Conservation (phyloP, 345 rosid species). For the Bretschneidera sinensis region DNA sequence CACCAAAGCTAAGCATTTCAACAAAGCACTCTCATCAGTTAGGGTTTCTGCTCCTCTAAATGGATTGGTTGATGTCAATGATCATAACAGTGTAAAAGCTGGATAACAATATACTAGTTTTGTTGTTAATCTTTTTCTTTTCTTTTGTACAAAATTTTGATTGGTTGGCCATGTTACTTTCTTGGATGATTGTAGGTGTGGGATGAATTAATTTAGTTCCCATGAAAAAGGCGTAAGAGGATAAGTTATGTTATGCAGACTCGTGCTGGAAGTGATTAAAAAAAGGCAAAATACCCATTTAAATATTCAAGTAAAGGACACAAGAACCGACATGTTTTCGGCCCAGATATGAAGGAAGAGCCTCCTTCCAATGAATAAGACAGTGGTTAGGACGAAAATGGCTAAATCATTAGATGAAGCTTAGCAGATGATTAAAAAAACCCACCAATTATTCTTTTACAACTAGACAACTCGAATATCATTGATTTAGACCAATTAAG, state of each 20-base stretch:
- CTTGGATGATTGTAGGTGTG: neutral
- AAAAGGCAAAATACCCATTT: constrained; percentile 10
- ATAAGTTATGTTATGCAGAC: constrained; percentile 18
- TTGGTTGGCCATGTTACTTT: constrained; percentile 9
- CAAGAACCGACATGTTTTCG: constrained; percentile 24
- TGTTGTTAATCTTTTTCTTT: constrained; percentile 1
- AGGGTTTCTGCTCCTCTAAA: too few relatives aligned
- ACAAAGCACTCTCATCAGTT: constrained; percentile 38
- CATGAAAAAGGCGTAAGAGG: constrained; percentile 11
- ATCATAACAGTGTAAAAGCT: constrained; percentile 26
- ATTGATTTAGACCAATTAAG: neutral
- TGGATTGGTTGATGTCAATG: constrained; percentile 36
- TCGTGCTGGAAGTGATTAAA: constrained; percentile 16
- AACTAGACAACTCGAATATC: neutral
- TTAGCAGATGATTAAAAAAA: neutral
- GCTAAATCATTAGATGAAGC: constrained; percentile 13
- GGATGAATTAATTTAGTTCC: neutral
- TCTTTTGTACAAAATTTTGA: neutral
- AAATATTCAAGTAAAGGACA: constrained; percentile 29
- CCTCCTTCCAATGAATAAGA: constrained; percentile 18
- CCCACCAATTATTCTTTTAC: neutral
- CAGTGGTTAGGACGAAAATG: constrained; percentile 5
- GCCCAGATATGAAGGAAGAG: constrained; percentile 36
- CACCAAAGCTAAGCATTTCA: constrained; percentile 70
- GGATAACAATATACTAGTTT: constrained; percentile 14